These are phyloP conservation scores for Agrocybe pediades DNA, from an alignment of 768 basidiomycete genomes.

Conservation along the genomic window DNA sequence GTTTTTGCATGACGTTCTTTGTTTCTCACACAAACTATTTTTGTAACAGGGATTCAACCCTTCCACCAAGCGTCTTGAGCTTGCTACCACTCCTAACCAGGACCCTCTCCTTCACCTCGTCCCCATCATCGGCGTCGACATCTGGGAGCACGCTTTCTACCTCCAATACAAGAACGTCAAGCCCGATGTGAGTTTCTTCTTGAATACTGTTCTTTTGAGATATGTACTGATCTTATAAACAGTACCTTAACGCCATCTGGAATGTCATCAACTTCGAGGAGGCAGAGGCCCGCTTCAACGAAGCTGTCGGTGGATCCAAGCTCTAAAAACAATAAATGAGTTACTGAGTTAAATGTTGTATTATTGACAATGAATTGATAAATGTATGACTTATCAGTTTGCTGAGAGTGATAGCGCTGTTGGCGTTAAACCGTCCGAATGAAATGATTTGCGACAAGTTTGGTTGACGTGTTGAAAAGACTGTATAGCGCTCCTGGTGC, in stretches of 20 bases:
- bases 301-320: conserved; percentile 32
- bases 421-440: too few species aligned
- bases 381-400: not conserved
- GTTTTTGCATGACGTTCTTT: not conserved
- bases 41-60: conserved; percentile 66
- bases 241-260: conserved; percentile 98
- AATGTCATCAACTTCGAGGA: conserved; percentile 94
- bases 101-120: conserved; percentile 79
- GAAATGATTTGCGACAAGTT: too few species aligned
- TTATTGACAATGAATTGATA: not conserved
- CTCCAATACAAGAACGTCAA: conserved; percentile 97
- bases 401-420: not conserved
- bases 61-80: conserved; percentile 70
- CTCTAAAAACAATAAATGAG: conserved; percentile 9
- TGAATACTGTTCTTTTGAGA: conserved; percentile 28
- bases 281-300: conserved; percentile 65
- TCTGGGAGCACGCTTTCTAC: conserved; percentile 98
- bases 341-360: not conserved
- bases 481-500: too few species aligned
- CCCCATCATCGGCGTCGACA: conserved; percentile 90
- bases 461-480: too few species aligned
- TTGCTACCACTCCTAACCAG: conserved; percentile 93
- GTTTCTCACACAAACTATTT: not conserved
- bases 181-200: conserved; percentile 66
- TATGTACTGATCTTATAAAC: conserved; percentile 46